phyloP scores from a whole-genome alignment of 2,329 filamentous ascomycete species.

The Exserohilum rostratum region DNA sequence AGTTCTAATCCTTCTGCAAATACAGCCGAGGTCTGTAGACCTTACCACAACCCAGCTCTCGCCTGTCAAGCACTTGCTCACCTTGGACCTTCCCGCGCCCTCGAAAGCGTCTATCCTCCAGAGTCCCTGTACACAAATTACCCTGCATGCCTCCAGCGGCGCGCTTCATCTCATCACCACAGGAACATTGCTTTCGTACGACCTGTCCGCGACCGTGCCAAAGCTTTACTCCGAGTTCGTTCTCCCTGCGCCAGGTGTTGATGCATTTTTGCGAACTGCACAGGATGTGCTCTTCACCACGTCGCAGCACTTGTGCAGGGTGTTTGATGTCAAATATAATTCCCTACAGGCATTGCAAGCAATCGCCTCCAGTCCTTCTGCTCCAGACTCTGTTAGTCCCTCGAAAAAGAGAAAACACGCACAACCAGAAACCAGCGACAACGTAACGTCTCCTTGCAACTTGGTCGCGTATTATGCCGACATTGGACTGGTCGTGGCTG shows the following conservation, averaged over 20 bases:
- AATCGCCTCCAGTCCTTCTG: conserved; percentile 28
- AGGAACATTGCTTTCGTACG: conserved; percentile 65
- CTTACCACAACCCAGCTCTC: conserved; percentile 35
- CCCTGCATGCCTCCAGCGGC: conserved; percentile 68
- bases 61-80: conserved; percentile 42
- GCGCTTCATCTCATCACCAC: conserved; percentile 65
- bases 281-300: conserved; percentile 69
- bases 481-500: conserved; percentile 68
- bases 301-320: conserved; percentile 59
- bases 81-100: conserved; percentile 35
- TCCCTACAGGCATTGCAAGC: conserved; percentile 54
- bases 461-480: conserved; percentile 64
- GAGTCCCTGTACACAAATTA: conserved; percentile 48
- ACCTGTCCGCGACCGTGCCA: conserved; percentile 67
- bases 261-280: conserved; percentile 71
- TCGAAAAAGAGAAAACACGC: conserved; percentile 45
- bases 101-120: conserved; percentile 13
- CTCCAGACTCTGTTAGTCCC: conserved; percentile 38
- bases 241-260: conserved; percentile 58
- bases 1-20: conserved; percentile 34
- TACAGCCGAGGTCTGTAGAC: conserved; percentile 41
- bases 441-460: conserved; percentile 49
- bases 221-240: conserved; percentile 60
- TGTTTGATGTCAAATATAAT: conserved; percentile 72
- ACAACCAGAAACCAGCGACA: conserved; percentile 46